A percentile compares a stretch with the other conserved stretches of the same genome.
These are phyloP conservation scores for Cylindrotheca fusiformis DNA, from an alignment of 108 stramenopile genomes.

Conservation along the genomic window DNA sequence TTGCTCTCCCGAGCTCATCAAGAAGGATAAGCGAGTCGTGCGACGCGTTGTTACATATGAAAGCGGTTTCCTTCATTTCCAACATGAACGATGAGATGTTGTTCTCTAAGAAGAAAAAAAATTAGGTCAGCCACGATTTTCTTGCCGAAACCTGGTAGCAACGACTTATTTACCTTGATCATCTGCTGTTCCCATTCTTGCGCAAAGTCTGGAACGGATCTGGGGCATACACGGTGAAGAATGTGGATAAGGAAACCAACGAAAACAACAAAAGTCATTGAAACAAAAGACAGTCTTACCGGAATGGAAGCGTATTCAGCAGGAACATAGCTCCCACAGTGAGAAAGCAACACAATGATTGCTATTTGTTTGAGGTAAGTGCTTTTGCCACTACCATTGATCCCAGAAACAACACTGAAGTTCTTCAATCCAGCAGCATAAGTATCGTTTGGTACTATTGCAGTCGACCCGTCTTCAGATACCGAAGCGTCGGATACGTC, in stretches of 20 bases:
- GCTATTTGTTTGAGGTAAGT: constrained; percentile 92
- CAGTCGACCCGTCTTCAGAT: constrained; percentile 11
- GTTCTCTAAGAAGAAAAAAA: constrained; percentile 43
- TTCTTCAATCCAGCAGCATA: constrained; percentile 54
- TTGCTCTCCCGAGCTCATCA: constrained; percentile 95
- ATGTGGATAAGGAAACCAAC: too few species aligned
- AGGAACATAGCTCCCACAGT: constrained; percentile 93
- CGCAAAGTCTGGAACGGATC: constrained; percentile 74
- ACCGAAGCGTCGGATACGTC: constrained; percentile 33
- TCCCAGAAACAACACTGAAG: constrained; percentile 83
- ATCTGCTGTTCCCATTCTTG: constrained; percentile 87
- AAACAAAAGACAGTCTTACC: constrained; percentile 13
- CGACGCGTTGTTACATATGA: constrained; percentile 81
- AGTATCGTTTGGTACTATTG: constrained; percentile 77
- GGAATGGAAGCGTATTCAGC: constrained; percentile 86
- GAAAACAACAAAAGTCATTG: constrained; percentile 2
- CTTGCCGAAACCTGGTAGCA: background rate
- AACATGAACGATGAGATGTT: constrained; percentile 93
- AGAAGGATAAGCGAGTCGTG: constrained; percentile 83
- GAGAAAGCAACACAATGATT: constrained; percentile 87
- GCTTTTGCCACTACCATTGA: constrained; percentile 82
- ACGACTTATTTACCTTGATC: constrained; percentile 48
- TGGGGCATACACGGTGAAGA: too few species aligned
- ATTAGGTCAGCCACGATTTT: background rate
- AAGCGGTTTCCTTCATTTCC: constrained; percentile 94